A percentile compares a stretch with the other conserved stretches of the same genome.
These are phyloP conservation scores for Dioscorea cayenensis DNA, from an alignment of 116 monocot species.

Conservation along the genomic window DNA sequence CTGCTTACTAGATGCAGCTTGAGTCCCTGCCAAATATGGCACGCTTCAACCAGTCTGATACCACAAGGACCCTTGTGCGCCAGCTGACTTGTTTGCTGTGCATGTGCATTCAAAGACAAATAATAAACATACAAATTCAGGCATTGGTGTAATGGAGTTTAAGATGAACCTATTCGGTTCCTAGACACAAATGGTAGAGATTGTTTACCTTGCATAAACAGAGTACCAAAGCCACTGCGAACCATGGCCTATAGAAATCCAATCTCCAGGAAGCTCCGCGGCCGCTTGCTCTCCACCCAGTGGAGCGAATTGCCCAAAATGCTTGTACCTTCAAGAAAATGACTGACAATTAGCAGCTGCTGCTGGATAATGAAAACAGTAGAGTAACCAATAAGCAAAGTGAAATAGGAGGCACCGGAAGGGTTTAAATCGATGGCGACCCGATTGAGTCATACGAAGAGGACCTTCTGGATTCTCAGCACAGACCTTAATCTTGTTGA, in stretches of 20 bases:
- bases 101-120: not conserved
- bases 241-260: constrained; percentile 92
- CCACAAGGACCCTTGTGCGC: constrained; percentile 73
- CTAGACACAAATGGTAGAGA: not conserved
- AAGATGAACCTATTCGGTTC: too few species aligned
- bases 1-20: constrained; percentile 46
- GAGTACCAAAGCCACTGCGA: constrained; percentile 99
- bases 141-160: not conserved
- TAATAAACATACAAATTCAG: not conserved
- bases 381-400: not conserved
- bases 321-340: constrained; percentile 61
- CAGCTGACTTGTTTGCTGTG: constrained; percentile 95
- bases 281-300: constrained; percentile 98
- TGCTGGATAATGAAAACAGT: not conserved
- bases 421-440: constrained; percentile 82
- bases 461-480: constrained; percentile 89
- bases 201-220: constrained; percentile 67
- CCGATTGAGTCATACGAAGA: constrained; percentile 57
- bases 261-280: constrained; percentile 88
- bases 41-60: constrained; percentile 71
- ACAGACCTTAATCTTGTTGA: constrained; percentile 65
- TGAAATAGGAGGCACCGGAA: constrained; percentile 36
- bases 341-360: not conserved
- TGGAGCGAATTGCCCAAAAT: constrained; percentile 94
- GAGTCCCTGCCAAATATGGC: constrained; percentile 87